Percentiles rank a stretch among this genome's conserved stretches.
Conservation (phyloP, 2,329 filamentous ascomycete genomes). For the Ceratocystiopsis sp. region DNA sequence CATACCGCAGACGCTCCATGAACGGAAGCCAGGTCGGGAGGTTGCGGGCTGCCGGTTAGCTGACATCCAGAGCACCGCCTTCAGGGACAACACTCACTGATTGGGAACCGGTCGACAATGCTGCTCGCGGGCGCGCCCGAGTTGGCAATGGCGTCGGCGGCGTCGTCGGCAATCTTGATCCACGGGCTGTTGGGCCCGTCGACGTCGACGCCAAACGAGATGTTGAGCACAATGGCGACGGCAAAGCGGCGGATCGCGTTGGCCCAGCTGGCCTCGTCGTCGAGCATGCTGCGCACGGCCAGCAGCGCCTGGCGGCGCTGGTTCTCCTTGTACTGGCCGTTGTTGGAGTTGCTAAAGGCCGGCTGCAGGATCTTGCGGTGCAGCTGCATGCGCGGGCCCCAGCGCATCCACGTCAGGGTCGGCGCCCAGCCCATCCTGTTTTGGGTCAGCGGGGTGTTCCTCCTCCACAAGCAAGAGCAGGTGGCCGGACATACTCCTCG, state of each 20-base stretch:
- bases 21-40: conserved; percentile 17
- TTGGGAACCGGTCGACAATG: no score
- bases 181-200: conserved; percentile 20
- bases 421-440: conserved; percentile 24
- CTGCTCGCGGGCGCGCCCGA: conserved; percentile 6
- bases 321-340: conserved; percentile 7
- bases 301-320: conserved; percentile 16
- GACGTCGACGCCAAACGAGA: conserved; percentile 26
- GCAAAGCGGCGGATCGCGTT: conserved; percentile 19
- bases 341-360: conserved; percentile 16
- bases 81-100: no score
- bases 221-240: conserved; percentile 23
- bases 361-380: conserved; percentile 24
- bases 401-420: conserved; percentile 25
- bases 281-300: conserved; percentile 16
- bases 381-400: conserved; percentile 22
- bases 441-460: no score
- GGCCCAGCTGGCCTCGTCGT: conserved; percentile 20
- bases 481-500: conserved; percentile 10
- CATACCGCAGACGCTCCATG: conserved; percentile 8
- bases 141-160: conserved; percentile 13
- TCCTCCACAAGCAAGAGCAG: no score
- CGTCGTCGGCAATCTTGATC: conserved; percentile 18
- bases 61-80: no score
- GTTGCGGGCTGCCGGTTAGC: conserved; percentile 25